Conservation (phyloP, 805 yeast species). For the Kazachstania africana region DNA sequence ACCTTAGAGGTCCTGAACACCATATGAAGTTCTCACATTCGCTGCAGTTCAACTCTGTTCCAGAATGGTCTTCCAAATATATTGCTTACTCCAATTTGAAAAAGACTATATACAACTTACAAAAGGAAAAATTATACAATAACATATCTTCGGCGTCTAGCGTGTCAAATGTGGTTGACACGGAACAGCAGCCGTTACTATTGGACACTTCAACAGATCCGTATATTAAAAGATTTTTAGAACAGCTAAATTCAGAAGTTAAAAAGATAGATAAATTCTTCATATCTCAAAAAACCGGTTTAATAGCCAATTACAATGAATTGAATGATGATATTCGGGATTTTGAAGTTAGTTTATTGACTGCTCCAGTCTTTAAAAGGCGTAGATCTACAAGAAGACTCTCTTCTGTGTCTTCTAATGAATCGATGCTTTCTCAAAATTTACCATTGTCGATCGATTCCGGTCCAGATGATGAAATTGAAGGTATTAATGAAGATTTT, state of each 20-base stretch:
- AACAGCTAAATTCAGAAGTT: conserved; percentile 70
- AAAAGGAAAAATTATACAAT: conserved; percentile 41
- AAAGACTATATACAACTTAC: conserved; percentile 71
- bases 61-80: conserved; percentile 93
- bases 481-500: background rate
- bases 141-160: no score
- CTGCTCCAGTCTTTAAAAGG: no score
- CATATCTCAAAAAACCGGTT: conserved; percentile 43
- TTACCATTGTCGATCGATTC: conserved; percentile 5
- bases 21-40: conserved; percentile 96
- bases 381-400: conserved; percentile 7
- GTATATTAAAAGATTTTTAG: conserved; percentile 47
- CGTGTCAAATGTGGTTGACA: background rate
- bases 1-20: conserved; percentile 1
- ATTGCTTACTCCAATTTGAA: conserved; percentile 82
- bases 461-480: conserved; percentile 1
- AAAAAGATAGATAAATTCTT: conserved; percentile 68
- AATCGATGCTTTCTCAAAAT: background rate
- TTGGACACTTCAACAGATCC: conserved; percentile 17
- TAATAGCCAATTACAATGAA: conserved; percentile 33
- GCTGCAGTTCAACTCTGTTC: conserved; percentile 91
- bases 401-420: conserved; percentile 6
- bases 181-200: conserved; percentile 12
- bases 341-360: conserved; percentile 32
- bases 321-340: conserved; percentile 52